These are phyloP conservation scores for Aspergillus sp. DNA, from an alignment of 2,329 filamentous ascomycete genomes.

Conservation along the genomic window DNA sequence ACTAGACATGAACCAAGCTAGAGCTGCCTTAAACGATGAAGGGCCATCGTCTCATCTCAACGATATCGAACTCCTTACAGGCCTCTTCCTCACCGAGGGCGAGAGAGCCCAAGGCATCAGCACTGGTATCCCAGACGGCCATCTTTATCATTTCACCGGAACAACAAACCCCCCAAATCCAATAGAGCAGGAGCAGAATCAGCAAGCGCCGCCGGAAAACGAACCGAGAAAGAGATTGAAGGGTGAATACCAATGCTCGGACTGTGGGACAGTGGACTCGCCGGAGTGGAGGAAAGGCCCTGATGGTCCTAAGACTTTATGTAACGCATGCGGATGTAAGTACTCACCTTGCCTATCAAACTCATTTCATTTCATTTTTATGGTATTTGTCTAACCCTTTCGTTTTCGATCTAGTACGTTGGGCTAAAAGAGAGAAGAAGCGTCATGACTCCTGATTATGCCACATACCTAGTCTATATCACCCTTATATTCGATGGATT, in stretches of 20 bases:
- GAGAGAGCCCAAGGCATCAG: conserved; percentile 86
- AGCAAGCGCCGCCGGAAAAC: conserved; percentile 51
- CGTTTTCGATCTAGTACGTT: conserved; percentile 46
- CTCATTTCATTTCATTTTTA: neutral
- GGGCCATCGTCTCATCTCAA: conserved; percentile 73
- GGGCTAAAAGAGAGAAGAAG: conserved; percentile 77
- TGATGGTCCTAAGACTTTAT: conserved; percentile 87
- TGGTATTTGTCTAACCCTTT: neutral
- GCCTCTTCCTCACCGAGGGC: conserved; percentile 81
- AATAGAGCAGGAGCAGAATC: neutral
- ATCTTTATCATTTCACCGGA: conserved; percentile 67
- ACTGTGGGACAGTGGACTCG: conserved; percentile 91
- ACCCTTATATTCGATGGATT: neutral
- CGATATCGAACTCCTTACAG: conserved; percentile 90
- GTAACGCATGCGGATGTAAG: conserved; percentile 88
- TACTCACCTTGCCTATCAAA: conserved; percentile 22
- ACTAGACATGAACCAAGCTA: conserved; percentile 69
- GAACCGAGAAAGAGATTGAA: conserved; percentile 89
- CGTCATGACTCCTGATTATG: conserved; percentile 32
- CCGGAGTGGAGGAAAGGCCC: conserved; percentile 97
- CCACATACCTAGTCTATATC: neutral
- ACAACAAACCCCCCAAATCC: conserved; percentile 36
- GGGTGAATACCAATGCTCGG: conserved; percentile 92
- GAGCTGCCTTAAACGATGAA: conserved; percentile 83
- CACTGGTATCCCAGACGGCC: conserved; percentile 78